Evolutionary conservation across 306 rosid genomes (phyloP).

Genomic region (Heteromeles arbutifolia): DNA sequence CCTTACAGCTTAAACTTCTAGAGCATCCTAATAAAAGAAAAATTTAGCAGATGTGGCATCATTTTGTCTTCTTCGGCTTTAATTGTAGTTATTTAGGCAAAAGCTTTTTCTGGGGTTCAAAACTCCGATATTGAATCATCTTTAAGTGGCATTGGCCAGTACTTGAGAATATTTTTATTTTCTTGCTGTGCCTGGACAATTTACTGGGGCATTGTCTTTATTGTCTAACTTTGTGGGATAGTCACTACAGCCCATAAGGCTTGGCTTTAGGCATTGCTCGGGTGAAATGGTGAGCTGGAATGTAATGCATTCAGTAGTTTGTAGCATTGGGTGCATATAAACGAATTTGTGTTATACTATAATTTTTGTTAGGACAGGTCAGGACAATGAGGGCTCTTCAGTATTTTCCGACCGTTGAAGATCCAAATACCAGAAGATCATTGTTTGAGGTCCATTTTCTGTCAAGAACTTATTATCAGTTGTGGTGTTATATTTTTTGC

Average conservation of each 20-base stretch:
- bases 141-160: background rate
- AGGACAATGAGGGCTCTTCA: constrained; percentile 99
- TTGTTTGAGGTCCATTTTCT: constrained; percentile 74
- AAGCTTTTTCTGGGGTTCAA: background rate
- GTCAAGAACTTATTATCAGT: background rate
- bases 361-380: constrained; percentile 52
- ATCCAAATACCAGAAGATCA: constrained; percentile 95
- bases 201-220: background rate
- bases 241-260: background rate
- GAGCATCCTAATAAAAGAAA: background rate
- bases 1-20: background rate
- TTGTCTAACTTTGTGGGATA: background rate
- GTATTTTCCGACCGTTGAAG: constrained; percentile 91
- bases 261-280: background rate
- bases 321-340: background rate
- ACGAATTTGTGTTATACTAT: constrained; percentile 12
- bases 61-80: background rate
- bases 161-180: background rate
- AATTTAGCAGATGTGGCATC: background rate
- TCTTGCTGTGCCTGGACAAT: background rate
- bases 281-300: background rate
- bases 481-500: background rate
- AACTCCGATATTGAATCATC: background rate
- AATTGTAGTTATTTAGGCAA: too few species aligned
- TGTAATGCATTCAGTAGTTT: background rate